phyloP scores from a whole-genome alignment of 306 rosid genomes.

The Lupinus albus region DNA sequence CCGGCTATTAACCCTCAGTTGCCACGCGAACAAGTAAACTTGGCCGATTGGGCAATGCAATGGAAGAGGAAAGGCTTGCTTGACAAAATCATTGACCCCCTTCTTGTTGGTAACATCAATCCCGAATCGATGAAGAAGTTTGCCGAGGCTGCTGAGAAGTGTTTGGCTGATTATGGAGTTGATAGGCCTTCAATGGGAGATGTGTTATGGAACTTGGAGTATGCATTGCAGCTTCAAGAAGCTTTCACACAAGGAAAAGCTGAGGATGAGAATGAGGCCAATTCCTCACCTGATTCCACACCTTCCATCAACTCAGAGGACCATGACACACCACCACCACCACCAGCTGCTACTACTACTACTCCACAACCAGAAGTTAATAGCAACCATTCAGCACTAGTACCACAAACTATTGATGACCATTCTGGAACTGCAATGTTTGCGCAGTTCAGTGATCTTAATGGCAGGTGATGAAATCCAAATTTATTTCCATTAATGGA shows the following conservation, averaged over 20 bases:
- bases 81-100: constrained; percentile 64
- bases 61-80: constrained; percentile 65
- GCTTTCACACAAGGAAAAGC: constrained; percentile 56
- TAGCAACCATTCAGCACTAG: constrained; percentile 35
- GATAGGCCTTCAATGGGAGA: constrained; percentile 77
- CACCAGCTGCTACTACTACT: not conserved
- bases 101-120: constrained; percentile 48
- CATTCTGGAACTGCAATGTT: constrained; percentile 77
- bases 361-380: constrained; percentile 29
- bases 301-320: constrained; percentile 31
- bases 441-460: constrained; percentile 66
- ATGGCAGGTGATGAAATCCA: constrained; percentile 64
- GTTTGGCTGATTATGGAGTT: constrained; percentile 65
- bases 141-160: constrained; percentile 71
- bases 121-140: constrained; percentile 66
- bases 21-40: constrained; percentile 64
- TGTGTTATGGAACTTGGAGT: constrained; percentile 68
- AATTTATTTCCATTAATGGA: constrained; percentile 7
- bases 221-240: constrained; percentile 69
- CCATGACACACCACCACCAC: not conserved
- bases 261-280: constrained; percentile 44
- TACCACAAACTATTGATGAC: constrained; percentile 45
- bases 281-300: not conserved
- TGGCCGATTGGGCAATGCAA: constrained; percentile 71
- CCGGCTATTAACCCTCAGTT: constrained; percentile 60